Evolutionary conservation across 257 asterid genomes (phyloP).

Genomic region (Fraxinus anomala): DNA sequence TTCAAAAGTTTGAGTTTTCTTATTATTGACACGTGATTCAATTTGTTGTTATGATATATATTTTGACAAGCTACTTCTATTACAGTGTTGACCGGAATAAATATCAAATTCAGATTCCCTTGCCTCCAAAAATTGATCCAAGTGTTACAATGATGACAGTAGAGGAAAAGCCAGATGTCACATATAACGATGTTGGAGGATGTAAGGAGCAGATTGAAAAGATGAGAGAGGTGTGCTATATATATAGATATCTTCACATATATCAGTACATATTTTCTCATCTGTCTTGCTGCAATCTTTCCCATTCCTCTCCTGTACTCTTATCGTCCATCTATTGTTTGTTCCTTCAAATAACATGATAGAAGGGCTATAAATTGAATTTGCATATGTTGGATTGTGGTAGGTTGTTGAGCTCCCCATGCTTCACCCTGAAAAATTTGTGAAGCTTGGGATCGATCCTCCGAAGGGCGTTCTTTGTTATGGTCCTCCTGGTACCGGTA

Average conservation of each 20-base stretch:
- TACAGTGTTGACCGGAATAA: conserved; percentile 91
- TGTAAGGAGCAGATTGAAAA: too few relatives aligned
- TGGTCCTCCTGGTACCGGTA: conserved; percentile 99
- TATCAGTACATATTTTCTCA: neutral
- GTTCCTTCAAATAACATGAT: neutral
- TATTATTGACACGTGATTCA: neutral
- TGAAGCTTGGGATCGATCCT: too few relatives aligned
- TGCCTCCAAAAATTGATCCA: conserved; percentile 98
- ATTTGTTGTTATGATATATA: conserved; percentile 16
- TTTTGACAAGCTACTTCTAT: conserved; percentile 24
- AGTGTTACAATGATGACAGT: conserved; percentile 99
- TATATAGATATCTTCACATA: neutral
- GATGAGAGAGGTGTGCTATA: too few relatives aligned
- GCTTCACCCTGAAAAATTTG: too few relatives aligned
- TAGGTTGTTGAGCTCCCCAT: too few relatives aligned
- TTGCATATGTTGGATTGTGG: too few relatives aligned
- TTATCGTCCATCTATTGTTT: neutral
- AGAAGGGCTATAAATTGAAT: too few relatives aligned
- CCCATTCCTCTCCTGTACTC: neutral
- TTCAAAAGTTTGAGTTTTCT: conserved; percentile 12
- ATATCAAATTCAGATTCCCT: conserved; percentile 94
- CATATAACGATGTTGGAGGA: conserved; percentile 44
- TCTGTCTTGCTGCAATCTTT: conserved; percentile 2
- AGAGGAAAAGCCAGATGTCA: conserved; percentile 97
- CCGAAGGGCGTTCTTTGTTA: conserved; percentile 40